Evolutionary conservation across 1,139 yeast species (phyloP).

Genomic region (Blastobotrys apis): DNA sequence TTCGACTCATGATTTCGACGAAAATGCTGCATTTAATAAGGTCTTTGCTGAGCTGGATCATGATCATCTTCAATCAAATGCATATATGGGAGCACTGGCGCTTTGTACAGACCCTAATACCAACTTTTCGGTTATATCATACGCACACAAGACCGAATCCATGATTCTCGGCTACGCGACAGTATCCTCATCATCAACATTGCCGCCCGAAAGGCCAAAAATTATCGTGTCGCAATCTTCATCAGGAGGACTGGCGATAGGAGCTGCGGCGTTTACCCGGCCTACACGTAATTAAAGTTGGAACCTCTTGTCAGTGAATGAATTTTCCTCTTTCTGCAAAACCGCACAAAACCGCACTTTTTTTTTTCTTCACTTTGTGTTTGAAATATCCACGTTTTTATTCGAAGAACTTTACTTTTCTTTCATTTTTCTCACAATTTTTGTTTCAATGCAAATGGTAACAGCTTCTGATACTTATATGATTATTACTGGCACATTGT

Average conservation of each 20-base stretch:
- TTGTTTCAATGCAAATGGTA: too few relatives aligned
- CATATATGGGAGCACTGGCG: constrained; percentile 26
- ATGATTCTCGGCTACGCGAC: constrained; percentile 25
- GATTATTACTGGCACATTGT: too few relatives aligned
- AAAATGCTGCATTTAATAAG: constrained; percentile 6
- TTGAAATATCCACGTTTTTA: too few relatives aligned
- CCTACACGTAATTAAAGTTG: background rate
- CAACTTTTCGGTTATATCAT: constrained; percentile 13
- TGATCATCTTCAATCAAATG: constrained; percentile 19
- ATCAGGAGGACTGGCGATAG: background rate
- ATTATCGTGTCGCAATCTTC: background rate
- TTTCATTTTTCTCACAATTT: too few relatives aligned
- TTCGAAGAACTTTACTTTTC: too few relatives aligned
- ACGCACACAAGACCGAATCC: constrained; percentile 27
- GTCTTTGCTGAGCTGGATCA: constrained; percentile 1
- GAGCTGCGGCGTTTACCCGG: background rate
- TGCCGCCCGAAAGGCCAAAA: too few relatives aligned
- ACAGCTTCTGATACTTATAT: too few relatives aligned
- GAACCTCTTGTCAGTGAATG: too few relatives aligned
- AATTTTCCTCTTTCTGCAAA: too few relatives aligned
- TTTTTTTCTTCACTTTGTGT: too few relatives aligned
- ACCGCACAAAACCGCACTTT: too few relatives aligned
- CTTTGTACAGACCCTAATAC: constrained; percentile 7
- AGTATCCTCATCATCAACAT: too few relatives aligned
- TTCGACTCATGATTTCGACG: constrained; percentile 8